These are phyloP conservation scores for Solanum chiquidenum DNA, from an alignment of 257 asterid genomes.

Conservation along the genomic window DNA sequence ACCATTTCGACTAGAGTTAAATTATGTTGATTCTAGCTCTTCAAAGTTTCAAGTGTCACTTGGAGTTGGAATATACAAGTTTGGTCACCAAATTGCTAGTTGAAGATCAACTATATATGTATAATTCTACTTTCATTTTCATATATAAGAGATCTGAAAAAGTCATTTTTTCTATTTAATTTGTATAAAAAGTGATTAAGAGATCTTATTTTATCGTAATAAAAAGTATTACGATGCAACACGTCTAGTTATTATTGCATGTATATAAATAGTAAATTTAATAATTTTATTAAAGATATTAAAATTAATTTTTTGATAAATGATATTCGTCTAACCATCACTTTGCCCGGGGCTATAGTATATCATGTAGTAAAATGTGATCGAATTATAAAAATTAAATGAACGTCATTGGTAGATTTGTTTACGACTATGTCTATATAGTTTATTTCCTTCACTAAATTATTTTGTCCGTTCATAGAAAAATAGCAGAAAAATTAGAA, in stretches of 20 bases:
- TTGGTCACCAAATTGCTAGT: background rate
- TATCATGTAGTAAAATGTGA: background rate
- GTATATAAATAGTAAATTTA: background rate
- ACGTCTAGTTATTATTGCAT: background rate
- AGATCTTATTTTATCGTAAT: rapidly evolving
- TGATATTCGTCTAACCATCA: background rate
- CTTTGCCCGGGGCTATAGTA: background rate
- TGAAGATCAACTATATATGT: background rate
- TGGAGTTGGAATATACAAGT: background rate
- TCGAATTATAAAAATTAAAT: background rate
- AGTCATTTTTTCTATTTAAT: background rate
- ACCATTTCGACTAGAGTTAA: background rate
- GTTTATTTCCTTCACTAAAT: background rate
- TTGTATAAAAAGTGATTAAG: background rate
- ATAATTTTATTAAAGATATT: background rate
- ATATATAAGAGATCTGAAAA: background rate
- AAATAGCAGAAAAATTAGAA: no score
- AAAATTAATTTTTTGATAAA: background rate
- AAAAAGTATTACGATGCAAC: background rate
- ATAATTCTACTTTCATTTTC: background rate
- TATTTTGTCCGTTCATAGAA: background rate
- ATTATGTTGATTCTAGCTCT: background rate
- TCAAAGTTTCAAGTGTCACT: background rate
- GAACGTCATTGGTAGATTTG: background rate
- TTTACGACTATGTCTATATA: background rate